Base-by-base conservation (phyloP, 148 eudicot genomes). In the Polygonum aviculare region DNA sequence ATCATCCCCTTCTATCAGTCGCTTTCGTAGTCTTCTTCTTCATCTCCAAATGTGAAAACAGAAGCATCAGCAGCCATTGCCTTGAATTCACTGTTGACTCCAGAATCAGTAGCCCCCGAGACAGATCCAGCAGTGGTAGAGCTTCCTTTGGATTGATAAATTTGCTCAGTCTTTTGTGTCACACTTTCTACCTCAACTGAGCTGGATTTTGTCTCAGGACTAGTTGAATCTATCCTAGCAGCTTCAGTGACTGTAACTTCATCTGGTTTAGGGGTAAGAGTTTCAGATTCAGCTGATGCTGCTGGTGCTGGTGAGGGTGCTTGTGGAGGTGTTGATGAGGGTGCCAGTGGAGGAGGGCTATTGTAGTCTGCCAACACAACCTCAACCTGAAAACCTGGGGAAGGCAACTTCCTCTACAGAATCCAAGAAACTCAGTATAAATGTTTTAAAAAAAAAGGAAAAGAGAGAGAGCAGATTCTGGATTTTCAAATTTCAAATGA, bases 41-140 rank as follows among this genome's bases (percentile, higher is more conserved):
- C 69, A 16, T 62, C 69, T 26, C 69, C 97, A 74, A 95, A 95
- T 6, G 94, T 73, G 81, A 95, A 92, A 44, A 95, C 94, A 77
- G 98, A 95, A 26, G 98, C 98, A 86, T 95, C 98, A 45, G 98
- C 98, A 15, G 97, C 98, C 96, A 95, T 92, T 60, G 89, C 96
- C 85, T 95, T 95, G 77, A 95, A 95, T 36, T 92, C 96, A 73
- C 98, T 95, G 54, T 84, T 93, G 77, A 84, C 91, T 38, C 55
- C 86, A 2, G 90, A 67, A 55, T 62, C 82, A 38, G 90, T 74
- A 49, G 71, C 79, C 40, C 78, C 80, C 0, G 88, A 62, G 35
- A 71, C 79, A 38, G 78, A 41, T 45, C 77, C 77, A 38, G 72
- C 50, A 44, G 31, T 16, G 8, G 78, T 72, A 74, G 85, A 39